Evolutionary conservation across 805 yeast species (phyloP).

Genomic region (Scheffersomyces stipitis): DNA sequence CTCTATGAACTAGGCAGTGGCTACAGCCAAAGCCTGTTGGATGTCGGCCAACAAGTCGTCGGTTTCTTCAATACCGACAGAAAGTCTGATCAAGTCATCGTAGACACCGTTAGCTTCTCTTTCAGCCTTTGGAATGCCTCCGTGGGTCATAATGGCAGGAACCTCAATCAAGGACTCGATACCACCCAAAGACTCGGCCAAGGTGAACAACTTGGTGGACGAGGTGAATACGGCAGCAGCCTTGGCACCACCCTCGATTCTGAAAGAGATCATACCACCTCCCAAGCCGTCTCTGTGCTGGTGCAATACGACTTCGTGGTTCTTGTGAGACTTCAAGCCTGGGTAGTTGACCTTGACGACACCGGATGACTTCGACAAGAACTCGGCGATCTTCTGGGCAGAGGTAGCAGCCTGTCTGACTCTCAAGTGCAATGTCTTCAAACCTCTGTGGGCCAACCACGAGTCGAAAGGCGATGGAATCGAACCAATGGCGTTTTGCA

Average conservation of each 20-base stretch:
- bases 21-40: slow-evolving; percentile 58
- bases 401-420: slow-evolving; percentile 64
- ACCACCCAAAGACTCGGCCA: slow-evolving; percentile 91
- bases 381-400: slow-evolving; percentile 71
- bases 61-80: slow-evolving; percentile 31
- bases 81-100: slow-evolving; percentile 72
- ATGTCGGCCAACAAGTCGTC: slow-evolving; percentile 37
- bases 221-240: slow-evolving; percentile 76
- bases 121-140: slow-evolving; percentile 77
- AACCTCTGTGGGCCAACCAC: slow-evolving; percentile 91
- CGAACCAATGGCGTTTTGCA: slow-evolving; percentile 88
- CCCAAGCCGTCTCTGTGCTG: slow-evolving; percentile 87
- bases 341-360: slow-evolving; percentile 80
- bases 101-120: slow-evolving; percentile 79
- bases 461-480: slow-evolving; percentile 88
- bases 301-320: slow-evolving; percentile 59
- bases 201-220: slow-evolving; percentile 71
- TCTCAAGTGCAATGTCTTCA: slow-evolving; percentile 82
- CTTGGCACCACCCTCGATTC: slow-evolving; percentile 78
- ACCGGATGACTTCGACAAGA: slow-evolving; percentile 46
- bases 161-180: slow-evolving; percentile 83
- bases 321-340: slow-evolving; percentile 66
- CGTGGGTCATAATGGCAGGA: slow-evolving; percentile 91
- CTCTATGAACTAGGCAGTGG: slow-evolving; percentile 14
- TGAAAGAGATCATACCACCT: slow-evolving; percentile 89